Evolutionary conservation across 345 rosid genomes (phyloP), one percentile per base, ranked within the genome.

Genomic region (Chamaenerion angustifolium): DNA sequence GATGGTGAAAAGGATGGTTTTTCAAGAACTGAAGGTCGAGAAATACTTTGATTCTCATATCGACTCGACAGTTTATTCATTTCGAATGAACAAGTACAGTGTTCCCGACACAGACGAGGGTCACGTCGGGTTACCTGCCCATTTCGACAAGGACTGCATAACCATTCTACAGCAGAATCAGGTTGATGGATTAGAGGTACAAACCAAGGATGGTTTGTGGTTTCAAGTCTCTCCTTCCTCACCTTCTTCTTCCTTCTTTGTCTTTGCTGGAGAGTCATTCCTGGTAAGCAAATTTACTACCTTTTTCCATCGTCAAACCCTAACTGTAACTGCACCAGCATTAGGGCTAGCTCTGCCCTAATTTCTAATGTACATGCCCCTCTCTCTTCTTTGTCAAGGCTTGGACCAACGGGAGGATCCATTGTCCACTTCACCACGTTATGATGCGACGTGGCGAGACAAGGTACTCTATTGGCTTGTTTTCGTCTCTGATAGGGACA

Each of bases 391-490:
- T 21, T 21, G 25, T 21, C 3, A 21, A 21, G 25, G 25, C 25
- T 21, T 21, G 25, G 25, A 21, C 51, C 51, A 51, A 59, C 25
- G 63, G 57, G 40, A 46, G 63, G 44, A 0, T 59, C 13, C 43
- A 37, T 12, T 51, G 56, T 42, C 51, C 57, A 1, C 12, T 0
- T 9, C 63, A 59, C 51, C 51, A 14, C 12, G 63, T 45, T 16
- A 45, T 40, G 57, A 15, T 59, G 40, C 51, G 14, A 0, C 56
- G 56, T 11, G 16, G 5, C 10, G 43, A 45, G 56, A 4, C 51
- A 8, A 63, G 76, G 45, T 57, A 60, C 42, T 60, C 72, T 0
- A 9, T 53, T 14, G 76, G 59, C 8, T 51, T 61, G 47, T 64
- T 71, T 56, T 56, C 72, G 0, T 8, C 25, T 18, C 45, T 48